Conservation (phyloP, 2,329 filamentous ascomycete genomes). For the Colletotrichum cordylinicola region DNA sequence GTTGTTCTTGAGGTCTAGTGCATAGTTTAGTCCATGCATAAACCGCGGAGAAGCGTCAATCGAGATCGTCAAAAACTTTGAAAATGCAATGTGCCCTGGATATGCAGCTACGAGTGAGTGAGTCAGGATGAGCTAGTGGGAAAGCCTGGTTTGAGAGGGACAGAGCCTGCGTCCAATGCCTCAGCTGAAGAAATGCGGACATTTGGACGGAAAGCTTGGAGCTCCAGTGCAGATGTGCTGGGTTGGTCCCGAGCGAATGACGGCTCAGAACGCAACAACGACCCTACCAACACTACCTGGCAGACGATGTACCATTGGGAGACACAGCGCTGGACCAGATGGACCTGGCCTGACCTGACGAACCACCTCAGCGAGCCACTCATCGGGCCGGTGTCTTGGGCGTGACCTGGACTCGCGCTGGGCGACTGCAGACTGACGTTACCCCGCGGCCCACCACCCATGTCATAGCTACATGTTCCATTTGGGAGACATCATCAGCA, state of each 20-base stretch:
- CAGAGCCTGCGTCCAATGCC: neutral
- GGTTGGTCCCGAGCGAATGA: neutral
- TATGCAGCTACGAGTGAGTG: neutral
- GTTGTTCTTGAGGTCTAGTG: neutral
- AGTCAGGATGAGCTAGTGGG: neutral
- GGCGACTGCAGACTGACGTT: slow-evolving; percentile 16
- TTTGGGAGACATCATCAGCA: slow-evolving; percentile 19
- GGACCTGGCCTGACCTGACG: neutral
- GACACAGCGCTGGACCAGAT: neutral
- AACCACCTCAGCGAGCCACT: neutral
- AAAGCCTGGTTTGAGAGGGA: neutral
- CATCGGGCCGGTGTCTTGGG: neutral
- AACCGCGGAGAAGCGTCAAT: neutral
- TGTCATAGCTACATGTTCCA: slow-evolving; percentile 18
- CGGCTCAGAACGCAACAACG: neutral
- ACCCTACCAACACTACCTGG: neutral
- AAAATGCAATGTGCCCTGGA: neutral
- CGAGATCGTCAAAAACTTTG: neutral
- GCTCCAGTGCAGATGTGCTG: neutral
- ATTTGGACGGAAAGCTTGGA: neutral
- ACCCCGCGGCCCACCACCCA: slow-evolving; percentile 22
- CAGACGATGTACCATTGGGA: neutral
- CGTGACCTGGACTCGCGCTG: slow-evolving; percentile 4
- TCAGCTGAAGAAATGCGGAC: neutral
- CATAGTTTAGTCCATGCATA: neutral